Percentiles rank a stretch among this genome's conserved stretches.
Evolutionary conservation across 208 protist genomes (phyloP).

Genomic region (Crithidia expoeki): DNA sequence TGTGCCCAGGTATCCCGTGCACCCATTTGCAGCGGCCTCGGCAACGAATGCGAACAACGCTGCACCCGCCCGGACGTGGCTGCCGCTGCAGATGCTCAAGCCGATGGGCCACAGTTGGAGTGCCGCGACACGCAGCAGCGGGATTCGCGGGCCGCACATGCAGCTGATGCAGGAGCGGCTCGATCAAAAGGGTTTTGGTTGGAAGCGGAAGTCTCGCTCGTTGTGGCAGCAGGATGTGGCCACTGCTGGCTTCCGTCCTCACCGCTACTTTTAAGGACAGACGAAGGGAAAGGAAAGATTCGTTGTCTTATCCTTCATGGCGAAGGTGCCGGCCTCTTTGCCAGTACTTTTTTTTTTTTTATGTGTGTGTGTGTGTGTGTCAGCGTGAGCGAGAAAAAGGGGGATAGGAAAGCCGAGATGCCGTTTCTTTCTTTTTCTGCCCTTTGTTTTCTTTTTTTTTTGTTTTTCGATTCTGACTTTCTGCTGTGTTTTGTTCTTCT

Average conservation of each 20-base stretch:
- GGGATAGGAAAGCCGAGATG: neutral
- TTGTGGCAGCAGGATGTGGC: constrained; percentile 88
- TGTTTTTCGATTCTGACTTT: constrained; percentile 15
- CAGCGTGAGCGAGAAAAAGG: constrained; percentile 26
- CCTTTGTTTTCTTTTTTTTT: neutral
- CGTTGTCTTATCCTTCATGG: too few species aligned
- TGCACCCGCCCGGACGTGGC: constrained; percentile 17
- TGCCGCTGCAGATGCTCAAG: constrained; percentile 85
- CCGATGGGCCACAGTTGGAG: constrained; percentile 69
- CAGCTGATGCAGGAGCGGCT: constrained; percentile 86
- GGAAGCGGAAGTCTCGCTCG: constrained; percentile 84
- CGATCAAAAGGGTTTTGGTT: constrained; percentile 87
- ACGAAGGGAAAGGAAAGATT: too few species aligned
- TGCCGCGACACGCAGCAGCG: constrained; percentile 60
- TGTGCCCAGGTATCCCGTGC: constrained; percentile 10
- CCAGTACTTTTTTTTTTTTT: too few species aligned
- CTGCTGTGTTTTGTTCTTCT: neutral
- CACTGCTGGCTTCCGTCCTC: constrained; percentile 82
- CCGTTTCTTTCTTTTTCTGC: neutral
- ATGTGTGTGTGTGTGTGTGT: too few species aligned
- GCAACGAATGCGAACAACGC: too few species aligned
- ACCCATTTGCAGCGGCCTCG: constrained; percentile 13
- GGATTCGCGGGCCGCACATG: constrained; percentile 62
- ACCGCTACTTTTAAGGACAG: constrained; percentile 84
- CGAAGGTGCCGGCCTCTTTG: too few species aligned